Evolutionary conservation across 1,284 basidiomycete genomes (phyloP), one percentile per base, ranked within the genome.

Genomic region (Stereum hirsutum): DNA sequence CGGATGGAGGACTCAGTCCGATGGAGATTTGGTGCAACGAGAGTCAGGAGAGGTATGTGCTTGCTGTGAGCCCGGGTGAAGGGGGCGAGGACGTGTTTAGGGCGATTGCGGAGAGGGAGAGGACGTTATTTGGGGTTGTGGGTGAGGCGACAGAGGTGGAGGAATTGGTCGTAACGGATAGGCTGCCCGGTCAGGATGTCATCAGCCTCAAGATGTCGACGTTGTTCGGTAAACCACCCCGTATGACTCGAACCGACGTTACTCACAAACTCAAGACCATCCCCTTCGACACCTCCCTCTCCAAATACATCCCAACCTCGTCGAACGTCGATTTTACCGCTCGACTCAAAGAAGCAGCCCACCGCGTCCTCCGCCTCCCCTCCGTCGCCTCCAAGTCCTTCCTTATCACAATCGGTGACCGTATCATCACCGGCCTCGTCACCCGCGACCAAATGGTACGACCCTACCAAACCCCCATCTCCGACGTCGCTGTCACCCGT

Each of bases 21-120:
- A 97, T 99, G 93, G 95, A 98, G 68, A 98, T 99, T 48, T 99
- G 95, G 95, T 99, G 96, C 64, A 99, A 99, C 65, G 96, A 99
- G 66, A 89, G 84, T 51, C 95, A 99, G 68, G 95, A 99, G 60
- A 83, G 96, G 35, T 99, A 99, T 59, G 96, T 99, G 26, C 75
- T 99, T 25, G 96, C 92, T 14, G 75, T 96, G 47, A 74, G 75
- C 1, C 75, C 78, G 3, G 72, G 78, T 28, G 70, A 78, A 28
- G n/a, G n/a, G n/a, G n/a, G n/a, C n/a, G 63, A 72, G 12, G 61
- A 69, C 14, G 55, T 61, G 10, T 98, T 99, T 62, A 79, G 82
- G 57, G 65, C 58, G 6, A 85, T 98, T 35, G 91, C 91, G 11
- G 73, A 75, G 57, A 75, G 95, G 49, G 95, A 99, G 63, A 74